phyloP scores from a whole-genome alignment of 257 asterid genomes.

The Nyctanthes arbortristis region DNA sequence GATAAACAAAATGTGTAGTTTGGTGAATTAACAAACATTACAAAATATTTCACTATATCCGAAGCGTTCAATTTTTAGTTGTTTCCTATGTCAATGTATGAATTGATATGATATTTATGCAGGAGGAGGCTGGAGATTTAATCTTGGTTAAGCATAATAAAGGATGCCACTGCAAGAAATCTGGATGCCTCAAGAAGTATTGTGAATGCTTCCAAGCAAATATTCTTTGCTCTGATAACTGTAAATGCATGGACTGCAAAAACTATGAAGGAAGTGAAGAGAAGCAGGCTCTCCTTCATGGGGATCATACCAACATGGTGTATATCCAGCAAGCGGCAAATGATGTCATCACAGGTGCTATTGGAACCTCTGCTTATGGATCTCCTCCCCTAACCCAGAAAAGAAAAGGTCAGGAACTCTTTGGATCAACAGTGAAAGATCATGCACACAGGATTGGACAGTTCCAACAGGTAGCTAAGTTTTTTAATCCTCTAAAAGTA shows the following conservation, averaged over 20 bases:
- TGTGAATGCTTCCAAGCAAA: conserved; percentile 95
- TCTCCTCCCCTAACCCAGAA: conserved; percentile 73
- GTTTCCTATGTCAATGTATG: conserved; percentile 3
- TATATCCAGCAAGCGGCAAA: conserved; percentile 88
- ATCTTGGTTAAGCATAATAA: conserved; percentile 73
- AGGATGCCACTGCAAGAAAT: conserved; percentile 95
- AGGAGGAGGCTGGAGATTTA: conserved; percentile 72
- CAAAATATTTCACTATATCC: background rate
- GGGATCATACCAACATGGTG: conserved; percentile 65
- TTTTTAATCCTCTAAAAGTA: conserved; percentile 19
- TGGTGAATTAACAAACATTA: background rate
- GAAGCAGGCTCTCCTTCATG: conserved; percentile 82
- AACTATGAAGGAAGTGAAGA: conserved; percentile 93
- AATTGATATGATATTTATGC: conserved; percentile 23
- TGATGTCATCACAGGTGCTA: conserved; percentile 92
- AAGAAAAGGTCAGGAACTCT: conserved; percentile 71
- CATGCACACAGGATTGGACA: conserved; percentile 54
- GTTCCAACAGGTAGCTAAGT: conserved; percentile 63
- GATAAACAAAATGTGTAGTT: background rate
- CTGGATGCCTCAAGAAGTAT: conserved; percentile 93
- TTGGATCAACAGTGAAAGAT: conserved; percentile 54
- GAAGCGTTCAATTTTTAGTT: conserved; percentile 13
- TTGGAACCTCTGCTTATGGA: conserved; percentile 87
- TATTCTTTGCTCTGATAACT: conserved; percentile 87
- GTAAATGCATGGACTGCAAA: conserved; percentile 93